Evolutionary conservation across 768 basidiomycete genomes (phyloP), one percentile per base, ranked within the genome.

Genomic region (Coprinopsis marcescibilis): DNA sequence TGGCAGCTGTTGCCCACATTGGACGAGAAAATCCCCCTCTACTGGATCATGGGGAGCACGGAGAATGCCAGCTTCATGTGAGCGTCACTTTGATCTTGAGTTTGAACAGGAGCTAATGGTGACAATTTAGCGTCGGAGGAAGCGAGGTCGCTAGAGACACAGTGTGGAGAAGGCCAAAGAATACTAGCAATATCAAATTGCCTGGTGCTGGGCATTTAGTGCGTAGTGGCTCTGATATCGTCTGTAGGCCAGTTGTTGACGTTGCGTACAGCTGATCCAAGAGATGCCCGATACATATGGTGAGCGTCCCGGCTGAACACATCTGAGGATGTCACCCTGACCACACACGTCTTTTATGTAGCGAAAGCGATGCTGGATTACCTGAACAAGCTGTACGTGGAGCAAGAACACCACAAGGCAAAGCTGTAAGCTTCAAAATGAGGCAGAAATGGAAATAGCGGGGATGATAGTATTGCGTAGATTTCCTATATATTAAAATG

Each of bases 21-120:
- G 2, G 59, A 60, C 20, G 55, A 59, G 27, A 34, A 46, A 3
- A 45, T 62, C 1, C 54, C 53, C 45, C 29, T 62, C 29, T 50
- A 57, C 20, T 62, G 61, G 61, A 56, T 60, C 11, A 57, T 62
- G 54, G 61, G 61, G 2, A 59, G 55, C 1, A 49, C 44, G 5
- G 55, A 59, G n/a, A 52, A 55, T 24, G 58, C 59, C 5, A 58
- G 56, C 37, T 36, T 41, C 26, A 39, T 59, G 60, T 60, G 36
- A 13, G 57, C 46, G 12, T n/a, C 27, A 44, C 19, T 42, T 1
- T 7, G 19, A 12, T 43, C 5, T 46, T 11, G 21, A 17, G 38
- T 38, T 26, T 12, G 10, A 20, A 23, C 21, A 40, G 15, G 23
- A 12, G 6, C 24, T 54, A 15, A 38, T 33, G 12, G 15, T 21